Base-by-base conservation (phyloP, 139 green algal genomes). In the Chlorella sp. region DNA sequence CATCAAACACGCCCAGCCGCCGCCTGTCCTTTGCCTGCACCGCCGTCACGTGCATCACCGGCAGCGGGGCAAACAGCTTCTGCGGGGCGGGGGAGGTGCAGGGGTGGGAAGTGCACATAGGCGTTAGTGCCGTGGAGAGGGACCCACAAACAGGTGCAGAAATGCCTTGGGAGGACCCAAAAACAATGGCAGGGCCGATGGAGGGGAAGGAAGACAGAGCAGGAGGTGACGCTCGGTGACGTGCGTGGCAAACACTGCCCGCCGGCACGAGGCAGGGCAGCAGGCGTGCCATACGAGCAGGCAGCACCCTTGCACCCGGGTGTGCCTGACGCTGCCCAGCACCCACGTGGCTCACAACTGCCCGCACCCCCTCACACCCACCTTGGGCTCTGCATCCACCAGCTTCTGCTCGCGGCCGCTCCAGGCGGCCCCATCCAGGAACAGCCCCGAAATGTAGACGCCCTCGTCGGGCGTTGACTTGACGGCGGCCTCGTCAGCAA, bases 341-440 rank as follows among this genome's bases (percentile, higher is more conserved):
- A 30, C 7, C 21, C 11, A 28, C 64, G 2, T 14, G 11, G 64
- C 64, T 71, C 11, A 60, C 19, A 73, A 42, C 85, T 28, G 26
- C 37, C 40, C 95, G 98, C 69, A 36, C 3, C 69, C 1, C 69
- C 69, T 7, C 28, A 3, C 76, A 42, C 78, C 28, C 28, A 85
- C 98, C 95, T 99, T 99, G 68, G 96, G 97, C 94, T 98, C 97
- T 0, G 92, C 88, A 84, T 99, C 97, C 86, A 98, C 95, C 85
- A 99, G 93, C 86, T 91, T 91, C 91, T 97, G 97, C 91, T 98
- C 96, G 48, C 95, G 95, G 0, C 79, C 90, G 88, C 92, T 96
- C 97, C 97, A 99, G n/a, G 95, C 91, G 89, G 94, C 97, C n/a
- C 97, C 97, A 77, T 99, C 97, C 82, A 99, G 91, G 93, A 95